Conservation (phyloP, 169 alveolate genomes). For the Plasmodium coatneyi region DNA sequence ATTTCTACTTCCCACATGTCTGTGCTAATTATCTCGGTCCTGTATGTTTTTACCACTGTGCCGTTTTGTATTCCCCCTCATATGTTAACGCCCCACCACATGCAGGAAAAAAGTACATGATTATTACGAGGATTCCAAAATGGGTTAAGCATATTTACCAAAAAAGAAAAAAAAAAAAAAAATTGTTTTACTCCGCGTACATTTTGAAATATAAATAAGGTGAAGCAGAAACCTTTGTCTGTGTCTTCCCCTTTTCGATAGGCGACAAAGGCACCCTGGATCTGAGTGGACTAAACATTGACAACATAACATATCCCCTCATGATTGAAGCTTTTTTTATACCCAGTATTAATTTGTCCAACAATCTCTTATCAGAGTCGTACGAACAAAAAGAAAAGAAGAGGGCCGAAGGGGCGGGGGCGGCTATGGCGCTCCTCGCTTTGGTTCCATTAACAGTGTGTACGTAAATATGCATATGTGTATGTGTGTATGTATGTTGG, state of each 20-base stretch:
- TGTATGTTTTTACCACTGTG: not conserved
- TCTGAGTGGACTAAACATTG: slow-evolving; percentile 24
- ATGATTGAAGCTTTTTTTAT: slow-evolving; percentile 70
- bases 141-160: slow-evolving; percentile 3
- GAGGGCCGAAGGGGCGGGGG: not conserved
- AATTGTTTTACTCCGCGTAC: not conserved
- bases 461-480: not conserved
- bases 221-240: not conserved
- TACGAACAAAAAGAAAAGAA: slow-evolving; percentile 21
- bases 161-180: not conserved
- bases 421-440: not conserved
- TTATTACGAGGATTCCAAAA: slow-evolving; percentile 31
- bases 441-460: not conserved
- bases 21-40: not conserved
- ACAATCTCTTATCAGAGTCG: slow-evolving; percentile 51
- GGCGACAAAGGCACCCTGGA: slow-evolving; percentile 11
- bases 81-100: not conserved
- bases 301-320: slow-evolving; percentile 18
- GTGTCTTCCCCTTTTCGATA: not conserved
- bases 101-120: slow-evolving; percentile 49
- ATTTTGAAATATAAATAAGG: not conserved
- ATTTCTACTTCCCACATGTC: not conserved
- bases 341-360: slow-evolving; percentile 39
- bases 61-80: not conserved
- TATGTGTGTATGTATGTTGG: not conserved